These are phyloP conservation scores for Mortierella sp. DNA, from an alignment of 371 early-diverging fungal species.

Conservation along the genomic window DNA sequence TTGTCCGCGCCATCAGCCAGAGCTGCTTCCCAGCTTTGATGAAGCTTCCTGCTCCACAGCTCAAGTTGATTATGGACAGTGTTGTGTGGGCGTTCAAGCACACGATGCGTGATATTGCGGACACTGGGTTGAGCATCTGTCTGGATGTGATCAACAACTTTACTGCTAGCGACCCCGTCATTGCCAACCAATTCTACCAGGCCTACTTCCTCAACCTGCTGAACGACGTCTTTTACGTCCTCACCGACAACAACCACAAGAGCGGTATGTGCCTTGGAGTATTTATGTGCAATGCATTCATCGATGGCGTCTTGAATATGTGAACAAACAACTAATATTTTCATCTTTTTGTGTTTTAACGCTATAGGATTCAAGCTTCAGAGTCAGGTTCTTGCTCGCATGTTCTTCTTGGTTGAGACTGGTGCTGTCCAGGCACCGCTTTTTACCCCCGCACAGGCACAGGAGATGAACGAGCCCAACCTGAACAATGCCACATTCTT, in stretches of 20 bases:
- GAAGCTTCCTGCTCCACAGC: slow-evolving; percentile 84
- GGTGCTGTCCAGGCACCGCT: slow-evolving; percentile 88
- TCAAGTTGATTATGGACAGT: slow-evolving; percentile 92
- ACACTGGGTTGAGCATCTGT: slow-evolving; percentile 88
- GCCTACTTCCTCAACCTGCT: slow-evolving; percentile 89
- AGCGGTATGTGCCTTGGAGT: slow-evolving; percentile 73
- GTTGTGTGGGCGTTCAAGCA: slow-evolving; percentile 99
- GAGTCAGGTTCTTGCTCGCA: slow-evolving; percentile 87
- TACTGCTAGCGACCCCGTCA: slow-evolving; percentile 76
- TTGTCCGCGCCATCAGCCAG: slow-evolving; percentile 88
- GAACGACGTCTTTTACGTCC: slow-evolving; percentile 96
- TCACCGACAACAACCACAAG: slow-evolving; percentile 98
- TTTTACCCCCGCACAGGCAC: slow-evolving; percentile 74
- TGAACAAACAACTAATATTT: background rate
- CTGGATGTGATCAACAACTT: slow-evolving; percentile 88
- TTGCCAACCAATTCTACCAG: slow-evolving; percentile 92
- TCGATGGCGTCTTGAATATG: background rate
- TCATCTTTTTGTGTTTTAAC: background rate
- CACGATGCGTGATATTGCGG: slow-evolving; percentile 97
- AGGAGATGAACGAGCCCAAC: slow-evolving; percentile 69
- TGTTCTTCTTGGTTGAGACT: slow-evolving; percentile 89
- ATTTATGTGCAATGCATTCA: background rate
- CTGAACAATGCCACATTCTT: slow-evolving; percentile 86
- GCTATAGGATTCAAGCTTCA: slow-evolving; percentile 90
- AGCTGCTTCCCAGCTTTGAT: slow-evolving; percentile 92